These are phyloP conservation scores for Ascocoryne sarcoides DNA, from an alignment of 2,329 filamentous ascomycete genomes.

Conservation along the genomic window DNA sequence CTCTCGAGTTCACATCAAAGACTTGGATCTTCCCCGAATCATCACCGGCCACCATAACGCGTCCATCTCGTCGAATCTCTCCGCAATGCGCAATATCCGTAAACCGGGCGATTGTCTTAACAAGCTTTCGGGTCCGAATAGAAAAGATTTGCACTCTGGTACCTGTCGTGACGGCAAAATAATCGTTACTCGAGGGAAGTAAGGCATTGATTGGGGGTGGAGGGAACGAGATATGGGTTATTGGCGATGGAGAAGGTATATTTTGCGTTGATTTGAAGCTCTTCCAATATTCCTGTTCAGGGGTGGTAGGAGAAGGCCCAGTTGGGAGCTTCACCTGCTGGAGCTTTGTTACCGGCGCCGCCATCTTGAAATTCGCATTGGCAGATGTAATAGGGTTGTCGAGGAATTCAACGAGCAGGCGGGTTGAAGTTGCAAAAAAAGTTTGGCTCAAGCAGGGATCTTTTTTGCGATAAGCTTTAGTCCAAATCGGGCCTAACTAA, in stretches of 20 bases:
- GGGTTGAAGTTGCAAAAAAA: background rate
- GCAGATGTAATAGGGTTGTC: background rate
- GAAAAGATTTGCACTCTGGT: conserved; percentile 91
- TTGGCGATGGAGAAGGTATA: conserved; percentile 80
- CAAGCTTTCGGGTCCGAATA: conserved; percentile 77
- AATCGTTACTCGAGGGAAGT: conserved; percentile 46
- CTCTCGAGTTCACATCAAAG: conserved; percentile 82
- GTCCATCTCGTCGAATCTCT: conserved; percentile 79
- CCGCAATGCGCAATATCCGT: conserved; percentile 84
- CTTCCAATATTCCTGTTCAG: conserved; percentile 94
- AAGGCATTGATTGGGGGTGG: conserved; percentile 35
- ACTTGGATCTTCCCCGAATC: conserved; percentile 90
- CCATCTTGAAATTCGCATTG: conserved; percentile 16
- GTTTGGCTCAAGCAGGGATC: background rate
- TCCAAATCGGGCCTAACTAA: too few relatives aligned
- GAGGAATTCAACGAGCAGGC: too few relatives aligned
- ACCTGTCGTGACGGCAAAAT: conserved; percentile 91
- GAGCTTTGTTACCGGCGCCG: conserved; percentile 25
- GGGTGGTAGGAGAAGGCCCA: conserved; percentile 73
- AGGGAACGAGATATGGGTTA: conserved; percentile 82
- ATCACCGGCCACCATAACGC: conserved; percentile 83
- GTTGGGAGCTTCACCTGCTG: conserved; percentile 65
- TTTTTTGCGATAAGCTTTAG: background rate
- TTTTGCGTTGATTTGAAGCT: conserved; percentile 87
- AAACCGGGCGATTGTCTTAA: conserved; percentile 93